These are phyloP conservation scores for Ceratobasidium sp. DNA, from an alignment of 1,284 basidiomycete species.

Conservation along the genomic window DNA sequence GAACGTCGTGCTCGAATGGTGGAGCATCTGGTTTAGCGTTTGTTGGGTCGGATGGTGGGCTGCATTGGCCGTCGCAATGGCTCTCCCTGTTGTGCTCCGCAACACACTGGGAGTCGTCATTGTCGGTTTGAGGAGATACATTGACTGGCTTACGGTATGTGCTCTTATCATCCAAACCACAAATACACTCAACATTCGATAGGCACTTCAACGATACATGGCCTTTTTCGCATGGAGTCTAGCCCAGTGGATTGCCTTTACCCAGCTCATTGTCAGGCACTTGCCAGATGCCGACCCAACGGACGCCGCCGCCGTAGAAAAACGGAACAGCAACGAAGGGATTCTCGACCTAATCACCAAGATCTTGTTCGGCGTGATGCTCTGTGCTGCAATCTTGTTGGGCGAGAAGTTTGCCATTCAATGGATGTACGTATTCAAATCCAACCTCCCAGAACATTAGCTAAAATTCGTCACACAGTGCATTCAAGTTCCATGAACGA, in stretches of 20 bases:
- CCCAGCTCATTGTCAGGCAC: constrained; percentile 63
- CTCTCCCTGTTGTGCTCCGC: constrained; percentile 49
- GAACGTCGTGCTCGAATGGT: constrained; percentile 74
- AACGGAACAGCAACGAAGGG: constrained; percentile 43
- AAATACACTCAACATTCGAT: background rate
- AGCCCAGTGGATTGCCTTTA: constrained; percentile 70
- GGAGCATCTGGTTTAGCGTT: constrained; percentile 86
- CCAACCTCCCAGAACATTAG: background rate
- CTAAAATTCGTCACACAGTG: constrained; percentile 44
- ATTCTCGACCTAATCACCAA: constrained; percentile 63
- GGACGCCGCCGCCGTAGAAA: constrained; percentile 43
- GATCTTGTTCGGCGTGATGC: constrained; percentile 75
- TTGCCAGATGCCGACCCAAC: constrained; percentile 45
- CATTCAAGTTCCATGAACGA: constrained; percentile 81
- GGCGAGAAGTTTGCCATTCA: constrained; percentile 90
- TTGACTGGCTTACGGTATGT: constrained; percentile 68
- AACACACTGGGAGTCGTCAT: constrained; percentile 75
- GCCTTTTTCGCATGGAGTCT: constrained; percentile 79
- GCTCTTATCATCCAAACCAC: background rate
- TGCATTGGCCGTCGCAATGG: constrained; percentile 68
- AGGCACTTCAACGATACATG: constrained; percentile 69
- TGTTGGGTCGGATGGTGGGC: constrained; percentile 90
- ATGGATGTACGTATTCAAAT: constrained; percentile 58
- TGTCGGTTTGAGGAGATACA: constrained; percentile 71
- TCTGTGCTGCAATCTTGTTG: constrained; percentile 76